phyloP scores from a whole-genome alignment of 2,329 filamentous ascomycete species.

The Penicillium sp. region DNA sequence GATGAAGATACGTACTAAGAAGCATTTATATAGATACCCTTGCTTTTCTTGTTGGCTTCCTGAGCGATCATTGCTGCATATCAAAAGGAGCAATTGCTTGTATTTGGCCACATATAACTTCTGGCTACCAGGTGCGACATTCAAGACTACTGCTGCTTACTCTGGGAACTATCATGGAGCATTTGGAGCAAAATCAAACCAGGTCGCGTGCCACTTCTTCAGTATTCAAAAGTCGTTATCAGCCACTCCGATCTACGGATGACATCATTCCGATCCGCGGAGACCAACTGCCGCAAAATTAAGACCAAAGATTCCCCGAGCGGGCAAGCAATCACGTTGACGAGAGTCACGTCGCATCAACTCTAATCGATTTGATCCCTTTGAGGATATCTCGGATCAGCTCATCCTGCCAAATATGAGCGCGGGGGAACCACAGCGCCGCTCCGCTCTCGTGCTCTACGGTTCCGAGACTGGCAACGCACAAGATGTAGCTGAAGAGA shows the following conservation, averaged over 20 bases:
- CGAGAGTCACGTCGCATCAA: conserved; percentile 1
- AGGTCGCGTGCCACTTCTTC: not conserved
- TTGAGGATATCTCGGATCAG: not conserved
- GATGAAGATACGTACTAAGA: conserved; percentile 51
- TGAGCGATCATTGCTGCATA: not conserved
- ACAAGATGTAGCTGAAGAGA: conserved; percentile 86
- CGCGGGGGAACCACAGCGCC: conserved; percentile 21
- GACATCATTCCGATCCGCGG: conserved; percentile 37
- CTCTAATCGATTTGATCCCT: conserved; percentile 1
- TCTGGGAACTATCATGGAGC: not conserved
- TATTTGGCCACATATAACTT: not conserved
- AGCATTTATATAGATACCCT: conserved; percentile 35
- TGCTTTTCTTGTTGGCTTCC: conserved; percentile 23
- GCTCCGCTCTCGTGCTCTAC: conserved; percentile 76
- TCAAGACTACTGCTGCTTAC: not conserved
- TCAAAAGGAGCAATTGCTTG: not conserved
- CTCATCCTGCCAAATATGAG: conserved; percentile 30
- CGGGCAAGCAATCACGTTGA: not conserved
- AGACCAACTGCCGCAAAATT: conserved; percentile 21
- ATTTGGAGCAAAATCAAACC: not conserved
- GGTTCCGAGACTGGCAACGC: conserved; percentile 95
- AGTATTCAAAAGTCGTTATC: not conserved
- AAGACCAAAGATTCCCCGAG: conserved; percentile 2
- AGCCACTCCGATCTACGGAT: conserved; percentile 19
- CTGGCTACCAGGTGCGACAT: not conserved